phyloP scores from a whole-genome alignment of 1,139 yeast species.

The Blastobotrys niveus region DNA sequence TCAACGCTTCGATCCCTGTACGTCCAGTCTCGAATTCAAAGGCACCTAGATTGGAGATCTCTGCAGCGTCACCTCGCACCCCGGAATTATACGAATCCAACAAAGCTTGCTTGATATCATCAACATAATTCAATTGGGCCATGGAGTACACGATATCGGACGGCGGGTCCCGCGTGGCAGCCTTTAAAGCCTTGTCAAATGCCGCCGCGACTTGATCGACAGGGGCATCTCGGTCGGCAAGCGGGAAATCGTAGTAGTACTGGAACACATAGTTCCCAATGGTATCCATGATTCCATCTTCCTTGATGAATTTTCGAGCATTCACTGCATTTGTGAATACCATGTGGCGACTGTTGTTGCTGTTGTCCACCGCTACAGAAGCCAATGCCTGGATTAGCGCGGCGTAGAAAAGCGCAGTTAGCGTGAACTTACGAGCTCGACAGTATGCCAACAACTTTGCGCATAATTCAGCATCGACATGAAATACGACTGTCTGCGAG shows the following conservation, averaged over 20 bases:
- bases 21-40: conserved; percentile 9
- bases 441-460: conserved; percentile 13
- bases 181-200: conserved; percentile 8
- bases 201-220: conserved; percentile 13
- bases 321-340: conserved; percentile 19
- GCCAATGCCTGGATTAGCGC: conserved; percentile 12
- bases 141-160: conserved; percentile 14
- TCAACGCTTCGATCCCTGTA: conserved; percentile 8
- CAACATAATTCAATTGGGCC: conserved; percentile 17
- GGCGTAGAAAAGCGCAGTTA: conserved; percentile 11
- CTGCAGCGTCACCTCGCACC: conserved; percentile 18
- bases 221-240: not conserved
- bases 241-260: conserved; percentile 12
- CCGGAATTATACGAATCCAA: conserved; percentile 5
- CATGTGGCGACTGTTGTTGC: conserved; percentile 14
- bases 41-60: conserved; percentile 24
- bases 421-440: conserved; percentile 7
- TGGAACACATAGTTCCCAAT: conserved; percentile 21
- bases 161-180: conserved; percentile 7
- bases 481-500: conserved; percentile 17
- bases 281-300: not conserved
- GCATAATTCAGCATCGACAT: conserved; percentile 12
- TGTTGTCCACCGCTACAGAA: conserved; percentile 2
- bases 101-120: conserved; percentile 14
- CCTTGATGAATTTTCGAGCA: conserved; percentile 18